phyloP scores from a whole-genome alignment of 2,329 filamentous ascomycete genomes.

The Pseudogymnoascus sp. region DNA sequence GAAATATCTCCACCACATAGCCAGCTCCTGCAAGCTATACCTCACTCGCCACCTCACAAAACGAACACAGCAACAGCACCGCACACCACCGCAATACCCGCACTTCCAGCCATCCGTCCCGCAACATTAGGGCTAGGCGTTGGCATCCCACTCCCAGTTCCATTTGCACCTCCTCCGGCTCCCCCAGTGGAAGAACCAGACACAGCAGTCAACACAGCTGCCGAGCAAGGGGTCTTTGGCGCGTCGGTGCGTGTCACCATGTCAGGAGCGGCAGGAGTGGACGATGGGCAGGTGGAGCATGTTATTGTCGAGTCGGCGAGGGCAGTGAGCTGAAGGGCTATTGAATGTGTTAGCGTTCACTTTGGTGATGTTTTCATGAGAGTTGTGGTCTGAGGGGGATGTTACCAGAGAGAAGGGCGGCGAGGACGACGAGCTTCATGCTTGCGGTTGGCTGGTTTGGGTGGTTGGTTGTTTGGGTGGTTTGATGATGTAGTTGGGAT shows the following conservation, averaged over 20 bases:
- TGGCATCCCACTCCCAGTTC: background rate
- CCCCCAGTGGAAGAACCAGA: background rate
- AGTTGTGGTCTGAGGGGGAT: background rate
- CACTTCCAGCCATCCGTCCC: background rate
- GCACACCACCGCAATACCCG: background rate
- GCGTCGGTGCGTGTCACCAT: background rate
- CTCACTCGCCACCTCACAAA: background rate
- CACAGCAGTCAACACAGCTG: background rate
- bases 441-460: background rate
- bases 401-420: background rate
- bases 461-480: background rate
- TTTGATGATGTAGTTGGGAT: background rate
- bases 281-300: background rate
- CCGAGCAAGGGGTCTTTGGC: background rate
- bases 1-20: background rate
- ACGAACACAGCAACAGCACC: background rate
- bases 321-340: background rate
- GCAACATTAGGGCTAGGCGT: background rate
- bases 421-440: background rate
- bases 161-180: background rate
- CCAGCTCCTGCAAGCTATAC: too few relatives aligned
- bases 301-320: background rate
- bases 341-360: background rate
- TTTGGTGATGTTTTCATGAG: background rate
- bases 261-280: background rate